Evolutionary conservation across 768 basidiomycete species (phyloP).

Genomic region (Naganishia onofrii): DNA sequence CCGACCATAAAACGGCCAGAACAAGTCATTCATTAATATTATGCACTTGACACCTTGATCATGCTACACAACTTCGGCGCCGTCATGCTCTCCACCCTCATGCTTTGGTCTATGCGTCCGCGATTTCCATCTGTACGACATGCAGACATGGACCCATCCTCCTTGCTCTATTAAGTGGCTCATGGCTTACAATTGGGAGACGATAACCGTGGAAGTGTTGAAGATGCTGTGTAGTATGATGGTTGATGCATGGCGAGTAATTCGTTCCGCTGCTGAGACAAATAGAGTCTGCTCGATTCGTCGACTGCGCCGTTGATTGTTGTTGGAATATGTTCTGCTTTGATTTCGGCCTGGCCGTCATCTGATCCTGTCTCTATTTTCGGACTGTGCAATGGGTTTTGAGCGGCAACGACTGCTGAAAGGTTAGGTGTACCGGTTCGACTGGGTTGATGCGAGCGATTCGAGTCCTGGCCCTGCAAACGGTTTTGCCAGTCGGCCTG

Average conservation of each 20-base stretch:
- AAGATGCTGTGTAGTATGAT: slow-evolving; percentile 22
- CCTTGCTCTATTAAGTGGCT: slow-evolving; percentile 3
- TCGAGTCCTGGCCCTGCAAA: slow-evolving; percentile 3
- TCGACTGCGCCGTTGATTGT: neutral
- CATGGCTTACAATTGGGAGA: slow-evolving; percentile 24
- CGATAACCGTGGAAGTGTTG: slow-evolving; percentile 18
- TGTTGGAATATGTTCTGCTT: neutral
- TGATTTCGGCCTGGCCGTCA: slow-evolving; percentile 9
- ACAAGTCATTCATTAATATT: slow-evolving; percentile 7
- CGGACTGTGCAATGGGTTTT: neutral
- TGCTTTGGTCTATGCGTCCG: neutral
- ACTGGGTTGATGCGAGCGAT: slow-evolving; percentile 9
- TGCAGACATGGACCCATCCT: slow-evolving; percentile 5
- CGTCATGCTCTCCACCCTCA: neutral
- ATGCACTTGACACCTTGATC: neutral
- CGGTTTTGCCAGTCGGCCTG: slow-evolving; percentile 24
- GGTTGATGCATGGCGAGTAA: slow-evolving; percentile 17
- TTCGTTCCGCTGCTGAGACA: slow-evolving; percentile 20
- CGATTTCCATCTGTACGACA: slow-evolving; percentile 3
- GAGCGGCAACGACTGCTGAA: slow-evolving; percentile 3
- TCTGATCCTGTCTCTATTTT: slow-evolving; percentile 4
- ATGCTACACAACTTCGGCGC: neutral
- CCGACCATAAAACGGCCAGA: slow-evolving; percentile 2
- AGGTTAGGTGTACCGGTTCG: slow-evolving; percentile 10
- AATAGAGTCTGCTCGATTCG: slow-evolving; percentile 11